Evolutionary conservation across 345 rosid genomes (phyloP).

Genomic region (Arabidopsis suecica): DNA sequence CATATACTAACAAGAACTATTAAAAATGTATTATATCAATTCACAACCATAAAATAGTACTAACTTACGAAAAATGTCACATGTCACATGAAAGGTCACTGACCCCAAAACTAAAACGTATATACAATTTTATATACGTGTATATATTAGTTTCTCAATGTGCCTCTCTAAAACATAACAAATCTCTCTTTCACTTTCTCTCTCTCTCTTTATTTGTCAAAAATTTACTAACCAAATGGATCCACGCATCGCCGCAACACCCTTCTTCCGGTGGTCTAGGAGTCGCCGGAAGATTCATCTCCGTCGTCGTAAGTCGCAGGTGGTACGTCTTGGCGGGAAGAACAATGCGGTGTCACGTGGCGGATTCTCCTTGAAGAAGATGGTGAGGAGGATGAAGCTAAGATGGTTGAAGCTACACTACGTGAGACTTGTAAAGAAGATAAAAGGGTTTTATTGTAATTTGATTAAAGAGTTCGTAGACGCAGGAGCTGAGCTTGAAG

Average conservation of each 20-base stretch:
- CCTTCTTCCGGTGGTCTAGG: conserved; percentile 38
- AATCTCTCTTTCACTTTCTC: background rate
- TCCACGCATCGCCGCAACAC: conserved; percentile 10
- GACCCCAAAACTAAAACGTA: conserved; percentile 29
- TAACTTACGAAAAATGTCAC: conserved; percentile 33
- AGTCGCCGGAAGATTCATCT: conserved; percentile 48
- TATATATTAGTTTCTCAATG: conserved; percentile 32
- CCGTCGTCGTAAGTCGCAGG: conserved; percentile 55
- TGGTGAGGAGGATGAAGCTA: conserved; percentile 61
- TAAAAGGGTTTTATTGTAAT: conserved; percentile 58
- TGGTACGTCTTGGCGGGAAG: conserved; percentile 68
- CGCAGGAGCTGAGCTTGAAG: conserved; percentile 55
- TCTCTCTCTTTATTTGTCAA: background rate
- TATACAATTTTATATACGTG: background rate
- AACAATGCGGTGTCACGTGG: conserved; percentile 37
- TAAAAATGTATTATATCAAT: background rate
- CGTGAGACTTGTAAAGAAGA: conserved; percentile 53
- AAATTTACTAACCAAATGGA: conserved; percentile 29
- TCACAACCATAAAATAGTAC: conserved; percentile 8
- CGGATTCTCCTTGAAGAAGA: conserved; percentile 44
- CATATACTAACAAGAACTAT: conserved; percentile 15
- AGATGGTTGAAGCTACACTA: conserved; percentile 65
- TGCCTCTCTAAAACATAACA: conserved; percentile 2
- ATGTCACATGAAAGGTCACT: conserved; percentile 42
- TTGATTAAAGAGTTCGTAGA: conserved; percentile 60